These are phyloP conservation scores for Schizosaccharomyces cryophilus DNA, from an alignment of 805 yeast genomes.

Conservation along the genomic window DNA sequence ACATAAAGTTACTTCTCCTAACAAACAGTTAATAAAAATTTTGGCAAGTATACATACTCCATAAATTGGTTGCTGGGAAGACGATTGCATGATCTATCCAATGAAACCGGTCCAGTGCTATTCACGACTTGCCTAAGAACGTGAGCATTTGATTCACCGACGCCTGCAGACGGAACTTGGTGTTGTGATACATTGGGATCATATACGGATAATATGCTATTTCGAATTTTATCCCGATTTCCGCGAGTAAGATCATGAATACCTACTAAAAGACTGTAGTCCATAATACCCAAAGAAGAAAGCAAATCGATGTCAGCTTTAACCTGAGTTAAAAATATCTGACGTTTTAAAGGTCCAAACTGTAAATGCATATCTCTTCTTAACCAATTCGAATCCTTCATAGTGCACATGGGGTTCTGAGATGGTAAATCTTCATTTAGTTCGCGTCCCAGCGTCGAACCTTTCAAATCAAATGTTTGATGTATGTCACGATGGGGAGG, in stretches of 20 bases:
- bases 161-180: background rate
- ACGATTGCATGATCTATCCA: background rate
- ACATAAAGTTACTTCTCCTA: slow-evolving; percentile 20
- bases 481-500: slow-evolving; percentile 83
- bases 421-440: slow-evolving; percentile 8
- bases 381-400: slow-evolving; percentile 74
- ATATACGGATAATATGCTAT: slow-evolving; percentile 15
- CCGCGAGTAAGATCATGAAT: slow-evolving; percentile 52
- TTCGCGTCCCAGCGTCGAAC: slow-evolving; percentile 64
- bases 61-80: background rate
- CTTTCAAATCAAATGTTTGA: slow-evolving; percentile 71
- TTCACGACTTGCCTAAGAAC: background rate
- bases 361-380: slow-evolving; percentile 36
- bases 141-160: background rate
- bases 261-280: slow-evolving; percentile 73
- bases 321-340: slow-evolving; percentile 41
- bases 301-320: slow-evolving; percentile 50
- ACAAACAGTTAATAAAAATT: background rate
- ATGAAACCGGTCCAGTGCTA: background rate
- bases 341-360: slow-evolving; percentile 48
- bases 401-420: slow-evolving; percentile 20
- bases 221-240: slow-evolving; percentile 20
- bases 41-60: background rate
- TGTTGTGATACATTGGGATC: slow-evolving; percentile 12
- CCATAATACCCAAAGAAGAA: slow-evolving; percentile 69